Conservation (phyloP, 2,329 filamentous ascomycete genomes). For the Diaporthe citriasiana region DNA sequence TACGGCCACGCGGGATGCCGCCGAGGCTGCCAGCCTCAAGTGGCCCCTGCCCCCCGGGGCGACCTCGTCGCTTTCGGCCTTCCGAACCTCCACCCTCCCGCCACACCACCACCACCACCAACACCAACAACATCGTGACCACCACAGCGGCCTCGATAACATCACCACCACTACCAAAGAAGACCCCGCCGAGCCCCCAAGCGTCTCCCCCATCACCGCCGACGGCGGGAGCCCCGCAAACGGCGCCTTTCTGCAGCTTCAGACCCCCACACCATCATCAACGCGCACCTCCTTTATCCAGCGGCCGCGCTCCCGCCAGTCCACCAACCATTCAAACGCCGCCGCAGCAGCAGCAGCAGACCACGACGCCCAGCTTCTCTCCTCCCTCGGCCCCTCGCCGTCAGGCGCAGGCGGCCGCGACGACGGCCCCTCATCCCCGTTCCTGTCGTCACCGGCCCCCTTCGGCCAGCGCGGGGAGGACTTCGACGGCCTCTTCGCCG, state of each 20-base stretch:
- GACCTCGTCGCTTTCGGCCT: constrained; percentile 39
- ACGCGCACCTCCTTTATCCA: constrained; percentile 32
- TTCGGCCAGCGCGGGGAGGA: constrained; percentile 44
- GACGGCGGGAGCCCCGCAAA: constrained; percentile 43
- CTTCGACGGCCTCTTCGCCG: constrained; percentile 78
- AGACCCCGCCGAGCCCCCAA: constrained; percentile 48
- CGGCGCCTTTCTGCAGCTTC: constrained; percentile 54
- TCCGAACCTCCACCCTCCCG: constrained; percentile 40
- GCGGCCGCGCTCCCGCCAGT: constrained; percentile 44
- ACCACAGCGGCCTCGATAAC: constrained; percentile 30
- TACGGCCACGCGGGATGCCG: constrained; percentile 30
- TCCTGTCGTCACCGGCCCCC: constrained; percentile 43
- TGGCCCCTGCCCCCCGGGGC: constrained; percentile 40
- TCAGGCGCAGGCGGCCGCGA: constrained; percentile 42
- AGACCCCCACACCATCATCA: constrained; percentile 51
- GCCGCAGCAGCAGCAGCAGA: background rate
- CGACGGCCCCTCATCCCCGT: constrained; percentile 42
- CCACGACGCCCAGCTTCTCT: constrained; percentile 44
- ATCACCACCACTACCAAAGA: constrained; percentile 43
- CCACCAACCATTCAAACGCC: constrained; percentile 40
- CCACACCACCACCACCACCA: constrained; percentile 46
- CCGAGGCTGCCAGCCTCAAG: constrained; percentile 44
- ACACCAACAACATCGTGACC: constrained; percentile 37
- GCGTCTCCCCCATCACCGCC: constrained; percentile 25
- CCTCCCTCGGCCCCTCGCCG: constrained; percentile 46